phyloP scores from a whole-genome alignment of 2,329 filamentous ascomycete species.

The Chrysosporium queenslandicum region DNA sequence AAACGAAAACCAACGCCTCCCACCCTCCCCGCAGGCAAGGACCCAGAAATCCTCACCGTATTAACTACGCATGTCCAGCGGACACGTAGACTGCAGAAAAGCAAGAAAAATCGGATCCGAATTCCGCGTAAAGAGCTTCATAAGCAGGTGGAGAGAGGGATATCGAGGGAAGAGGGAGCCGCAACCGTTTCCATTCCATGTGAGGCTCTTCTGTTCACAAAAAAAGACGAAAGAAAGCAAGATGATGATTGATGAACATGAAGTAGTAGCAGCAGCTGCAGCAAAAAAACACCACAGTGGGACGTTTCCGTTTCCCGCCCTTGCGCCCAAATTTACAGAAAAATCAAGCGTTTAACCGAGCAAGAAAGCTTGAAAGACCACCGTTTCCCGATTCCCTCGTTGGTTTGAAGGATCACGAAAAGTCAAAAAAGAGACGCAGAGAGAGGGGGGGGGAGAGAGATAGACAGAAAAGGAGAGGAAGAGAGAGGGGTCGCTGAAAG shows the following conservation, averaged over 20 bases:
- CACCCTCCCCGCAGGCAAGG: not conserved
- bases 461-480: not conserved
- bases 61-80: no score
- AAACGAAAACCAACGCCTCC: no score
- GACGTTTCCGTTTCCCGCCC: not conserved
- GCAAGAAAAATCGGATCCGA: not conserved
- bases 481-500: not conserved
- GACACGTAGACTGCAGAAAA: not conserved
- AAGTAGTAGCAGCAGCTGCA: no score
- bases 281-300: not conserved
- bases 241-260: no score
- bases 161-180: no score
- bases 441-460: not conserved
- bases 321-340: slow-evolving; percentile 4
- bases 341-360: slow-evolving; percentile 1
- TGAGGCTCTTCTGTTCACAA: no score
- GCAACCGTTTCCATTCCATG: no score
- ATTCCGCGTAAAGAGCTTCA: slow-evolving; percentile 1
- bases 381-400: not conserved
- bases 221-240: no score
- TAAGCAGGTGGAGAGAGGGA: no score
- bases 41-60: slow-evolving; percentile 1
- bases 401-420: not conserved
- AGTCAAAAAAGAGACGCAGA: not conserved
- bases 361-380: slow-evolving; percentile 6